These are phyloP conservation scores for Syzygium oleosum DNA, from an alignment of 345 rosid genomes.

Conservation along the genomic window DNA sequence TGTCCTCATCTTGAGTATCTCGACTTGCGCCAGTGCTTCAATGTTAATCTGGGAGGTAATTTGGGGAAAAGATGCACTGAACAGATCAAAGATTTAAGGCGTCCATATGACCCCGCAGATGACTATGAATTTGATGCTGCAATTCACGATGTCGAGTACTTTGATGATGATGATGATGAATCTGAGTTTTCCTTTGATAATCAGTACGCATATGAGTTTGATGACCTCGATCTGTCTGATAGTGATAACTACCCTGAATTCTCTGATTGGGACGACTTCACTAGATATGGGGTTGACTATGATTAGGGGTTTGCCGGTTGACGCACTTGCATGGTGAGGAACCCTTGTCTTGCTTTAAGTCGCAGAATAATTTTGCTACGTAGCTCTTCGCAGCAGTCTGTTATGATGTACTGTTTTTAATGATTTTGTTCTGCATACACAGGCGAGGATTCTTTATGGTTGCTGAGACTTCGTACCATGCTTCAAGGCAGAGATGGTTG, in stretches of 20 bases:
- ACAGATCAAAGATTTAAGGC: slow-evolving; percentile 30
- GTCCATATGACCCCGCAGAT: slow-evolving; percentile 37
- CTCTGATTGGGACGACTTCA: slow-evolving; percentile 5
- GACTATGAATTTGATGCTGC: slow-evolving; percentile 30
- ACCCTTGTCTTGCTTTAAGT: neutral
- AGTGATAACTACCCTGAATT: slow-evolving; percentile 22
- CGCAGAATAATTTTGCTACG: neutral
- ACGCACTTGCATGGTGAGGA: neutral
- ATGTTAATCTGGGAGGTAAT: slow-evolving; percentile 26
- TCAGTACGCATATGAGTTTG: slow-evolving; percentile 3
- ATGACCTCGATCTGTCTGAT: slow-evolving; percentile 34
- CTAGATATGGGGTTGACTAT: neutral
- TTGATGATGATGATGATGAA: slow-evolving; percentile 9
- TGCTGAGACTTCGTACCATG: neutral
- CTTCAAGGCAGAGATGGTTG: neutral
- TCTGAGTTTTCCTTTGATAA: too few species aligned
- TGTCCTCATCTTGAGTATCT: slow-evolving; percentile 59
- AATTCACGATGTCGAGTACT: slow-evolving; percentile 2
- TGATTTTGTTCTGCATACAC: neutral
- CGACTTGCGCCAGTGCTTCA: slow-evolving; percentile 62
- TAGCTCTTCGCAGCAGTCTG: neutral
- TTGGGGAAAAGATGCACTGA: slow-evolving; percentile 38
- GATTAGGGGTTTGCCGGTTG: neutral
- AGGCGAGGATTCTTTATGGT: neutral
- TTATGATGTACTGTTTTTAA: neutral